phyloP scores from a whole-genome alignment of 2,329 filamentous ascomycete genomes.

The Paecilomyces formosus region DNA sequence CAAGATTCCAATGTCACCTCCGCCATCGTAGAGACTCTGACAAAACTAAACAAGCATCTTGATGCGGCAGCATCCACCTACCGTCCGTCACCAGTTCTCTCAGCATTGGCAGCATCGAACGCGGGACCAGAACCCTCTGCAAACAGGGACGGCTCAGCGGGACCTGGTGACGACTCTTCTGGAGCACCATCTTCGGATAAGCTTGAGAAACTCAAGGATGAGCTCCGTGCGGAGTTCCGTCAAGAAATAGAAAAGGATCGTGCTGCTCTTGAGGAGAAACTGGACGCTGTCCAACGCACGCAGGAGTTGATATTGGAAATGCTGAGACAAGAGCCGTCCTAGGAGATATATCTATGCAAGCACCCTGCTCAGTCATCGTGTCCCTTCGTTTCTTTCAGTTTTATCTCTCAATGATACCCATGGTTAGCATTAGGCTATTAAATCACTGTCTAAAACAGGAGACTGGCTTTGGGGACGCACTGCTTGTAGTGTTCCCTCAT shows the following conservation, averaged over 20 bases:
- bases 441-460: neutral
- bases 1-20: conserved; percentile 18
- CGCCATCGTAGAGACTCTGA: conserved; percentile 28
- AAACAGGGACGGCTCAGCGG: neutral
- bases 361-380: neutral
- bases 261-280: conserved; percentile 23
- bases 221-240: conserved; percentile 25
- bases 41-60: conserved; percentile 29
- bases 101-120: conserved; percentile 9
- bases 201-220: conserved; percentile 24
- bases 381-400: neutral
- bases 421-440: neutral
- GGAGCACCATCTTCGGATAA: conserved; percentile 4
- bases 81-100: conserved; percentile 15
- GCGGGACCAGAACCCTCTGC: neutral
- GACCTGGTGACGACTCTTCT: neutral
- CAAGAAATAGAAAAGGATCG: conserved; percentile 26
- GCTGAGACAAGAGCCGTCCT: conserved; percentile 27
- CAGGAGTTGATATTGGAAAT: conserved; percentile 35
- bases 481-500: neutral
- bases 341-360: conserved; percentile 1
- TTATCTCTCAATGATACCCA: neutral
- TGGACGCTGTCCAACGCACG: conserved; percentile 31
- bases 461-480: neutral
- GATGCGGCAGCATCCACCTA: conserved; percentile 17